A percentile compares a stretch with the other conserved stretches of the same genome.
Conservation (phyloP, 768 basidiomycete genomes). For the Psilocybe sp. region DNA sequence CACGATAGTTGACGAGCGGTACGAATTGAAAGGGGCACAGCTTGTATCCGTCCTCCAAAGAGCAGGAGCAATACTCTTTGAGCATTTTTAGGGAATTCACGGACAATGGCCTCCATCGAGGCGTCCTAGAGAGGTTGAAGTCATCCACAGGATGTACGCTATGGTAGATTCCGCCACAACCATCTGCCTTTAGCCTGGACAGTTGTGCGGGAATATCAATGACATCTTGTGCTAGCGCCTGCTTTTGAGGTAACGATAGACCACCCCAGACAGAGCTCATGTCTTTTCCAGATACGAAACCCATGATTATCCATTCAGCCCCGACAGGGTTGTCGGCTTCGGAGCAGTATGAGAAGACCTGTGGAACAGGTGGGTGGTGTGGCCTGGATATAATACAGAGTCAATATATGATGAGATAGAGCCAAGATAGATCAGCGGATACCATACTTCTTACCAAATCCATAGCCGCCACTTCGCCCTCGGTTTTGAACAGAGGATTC, state of each 20-base stretch:
- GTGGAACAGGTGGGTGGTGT: constrained; percentile 7
- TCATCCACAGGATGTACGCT: constrained; percentile 5
- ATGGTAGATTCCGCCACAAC: constrained; percentile 10
- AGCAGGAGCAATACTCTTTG: constrained; percentile 4
- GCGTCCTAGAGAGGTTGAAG: constrained; percentile 1
- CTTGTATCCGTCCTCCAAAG: constrained; percentile 3
- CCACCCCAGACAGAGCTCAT: constrained; percentile 6
- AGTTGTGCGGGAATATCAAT: constrained; percentile 10
- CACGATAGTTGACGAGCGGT: constrained; percentile 4
- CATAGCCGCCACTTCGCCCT: no score
- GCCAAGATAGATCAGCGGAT: no score
- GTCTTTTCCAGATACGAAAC: constrained; percentile 9
- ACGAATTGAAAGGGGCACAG: constrained; percentile 8
- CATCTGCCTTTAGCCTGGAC: constrained; percentile 3
- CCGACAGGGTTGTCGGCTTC: constrained; percentile 15
- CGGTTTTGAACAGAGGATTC: no score
- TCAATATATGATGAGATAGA: no score
- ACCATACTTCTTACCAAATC: no score
- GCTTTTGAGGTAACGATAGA: constrained; percentile 4
- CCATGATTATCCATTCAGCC: constrained; percentile 15
- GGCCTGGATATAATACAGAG: no score
- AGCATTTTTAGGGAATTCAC: constrained; percentile 1
- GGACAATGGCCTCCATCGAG: constrained; percentile 7
- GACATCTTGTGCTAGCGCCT: constrained; percentile 6
- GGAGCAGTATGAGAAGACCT: constrained; percentile 11